Base-by-base conservation (phyloP, 805 yeast species). In the Metschnikowia peoriensis region DNA sequence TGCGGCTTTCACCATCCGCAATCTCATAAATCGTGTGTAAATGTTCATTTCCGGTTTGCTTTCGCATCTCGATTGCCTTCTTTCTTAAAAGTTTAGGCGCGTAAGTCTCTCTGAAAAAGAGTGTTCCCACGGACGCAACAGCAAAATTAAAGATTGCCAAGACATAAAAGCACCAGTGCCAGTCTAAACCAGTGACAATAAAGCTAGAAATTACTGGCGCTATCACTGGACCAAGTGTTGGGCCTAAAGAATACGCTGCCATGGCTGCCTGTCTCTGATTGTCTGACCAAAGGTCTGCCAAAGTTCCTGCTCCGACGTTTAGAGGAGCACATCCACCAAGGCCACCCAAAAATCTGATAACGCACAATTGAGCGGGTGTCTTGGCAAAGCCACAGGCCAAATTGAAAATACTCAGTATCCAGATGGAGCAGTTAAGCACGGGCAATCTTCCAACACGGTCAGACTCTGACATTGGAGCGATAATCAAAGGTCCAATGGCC, bases 101-200 rank as follows among this genome's bases (percentile, higher is more conserved):
- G 61, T 82, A 85, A 0, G 89, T 81, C 62, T 85, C 90, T 50
- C 70, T 70, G 59, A 77, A 81, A 40, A 78, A 68, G 3, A 79
- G 4, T 79, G 86, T 55, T 74, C 80, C 57, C 72, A 56, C 6
- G 63, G 67, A 12, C 71, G 78, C 63, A 71, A 71, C 51, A 66
- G 68, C 54, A 3, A 85, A 88, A 56, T 84, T 78, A 57, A 83
- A 68, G n/a, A 87, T 82, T 17, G 85, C 69, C 47, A 82, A 66
- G 15, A 80, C 73, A 76, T 82, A 81, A 60, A 85, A 81, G 44
- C 78, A 80, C 94, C 94, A 88, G 65, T 86, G 77, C 84, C 88
- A 87, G 40, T 70, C 61, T 22, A 70, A 62, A 43, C 76, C 64
- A 39, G 81, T 73, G 17, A 80, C 83, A 27, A 83, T 70, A 60